Percentiles rank a stretch among this genome's conserved stretches.
Evolutionary conservation across 2,329 filamentous ascomycete species (phyloP).

Genomic region (Daldinia sp.): DNA sequence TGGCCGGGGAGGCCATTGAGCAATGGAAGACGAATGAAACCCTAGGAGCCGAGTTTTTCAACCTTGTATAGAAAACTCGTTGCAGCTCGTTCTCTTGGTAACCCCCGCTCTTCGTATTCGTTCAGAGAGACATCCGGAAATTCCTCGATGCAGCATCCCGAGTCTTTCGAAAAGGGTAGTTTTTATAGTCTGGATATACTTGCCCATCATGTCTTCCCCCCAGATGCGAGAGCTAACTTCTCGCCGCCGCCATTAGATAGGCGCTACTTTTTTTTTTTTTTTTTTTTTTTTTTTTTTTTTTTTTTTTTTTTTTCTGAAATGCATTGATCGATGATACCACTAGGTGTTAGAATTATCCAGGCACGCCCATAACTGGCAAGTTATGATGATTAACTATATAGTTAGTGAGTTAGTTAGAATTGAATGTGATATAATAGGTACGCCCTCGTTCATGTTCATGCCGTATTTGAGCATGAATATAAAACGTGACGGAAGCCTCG

Average conservation of each 20-base stretch:
- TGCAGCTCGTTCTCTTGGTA: constrained; percentile 3
- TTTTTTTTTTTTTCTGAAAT: neutral
- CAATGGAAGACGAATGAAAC: constrained; percentile 24
- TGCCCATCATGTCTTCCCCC: neutral
- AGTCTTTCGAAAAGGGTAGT: constrained; percentile 3
- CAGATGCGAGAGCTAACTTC: neutral
- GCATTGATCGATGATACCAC: neutral
- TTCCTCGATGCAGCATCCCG: constrained; percentile 17
- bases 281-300: too few species aligned
- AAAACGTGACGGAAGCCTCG: constrained; percentile 4
- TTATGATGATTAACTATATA: constrained; percentile 3
- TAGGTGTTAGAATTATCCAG: constrained; percentile 7
- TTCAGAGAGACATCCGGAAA: constrained; percentile 16
- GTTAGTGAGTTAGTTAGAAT: neutral
- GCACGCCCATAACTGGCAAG: constrained; percentile 11
- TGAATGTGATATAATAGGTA: constrained; percentile 9
- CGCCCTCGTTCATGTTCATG: too few species aligned
- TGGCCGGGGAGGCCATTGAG: constrained; percentile 40
- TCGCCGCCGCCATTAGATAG: neutral
- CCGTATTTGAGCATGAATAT: constrained; percentile 11
- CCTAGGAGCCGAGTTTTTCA: constrained; percentile 26
- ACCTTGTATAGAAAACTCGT: constrained; percentile 25
- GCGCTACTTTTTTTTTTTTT: too few species aligned
- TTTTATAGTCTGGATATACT: neutral
- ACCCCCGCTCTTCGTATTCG: constrained; percentile 38